Percentiles rank a stretch among this genome's conserved stretches.
Conservation (phyloP, 305 asterid species). For the Solanum hybrid region DNA sequence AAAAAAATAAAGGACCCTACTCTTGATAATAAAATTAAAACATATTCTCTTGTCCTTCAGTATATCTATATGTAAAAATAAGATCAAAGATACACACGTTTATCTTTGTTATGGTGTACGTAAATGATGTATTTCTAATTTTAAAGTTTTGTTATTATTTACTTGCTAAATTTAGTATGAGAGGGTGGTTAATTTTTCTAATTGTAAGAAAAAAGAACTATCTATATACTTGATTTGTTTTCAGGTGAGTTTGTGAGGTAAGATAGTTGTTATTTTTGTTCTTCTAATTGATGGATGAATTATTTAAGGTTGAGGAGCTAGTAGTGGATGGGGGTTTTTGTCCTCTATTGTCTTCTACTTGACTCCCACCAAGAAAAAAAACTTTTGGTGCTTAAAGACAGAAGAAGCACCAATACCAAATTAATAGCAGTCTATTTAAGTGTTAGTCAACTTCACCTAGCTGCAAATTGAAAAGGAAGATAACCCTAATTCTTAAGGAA, state of each 20-base stretch:
- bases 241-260: neutral
- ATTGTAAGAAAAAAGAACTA: neutral
- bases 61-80: neutral
- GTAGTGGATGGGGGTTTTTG: neutral
- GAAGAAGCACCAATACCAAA: neutral
- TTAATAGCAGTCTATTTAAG: neutral
- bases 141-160: neutral
- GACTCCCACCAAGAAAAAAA: neutral
- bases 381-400: neutral
- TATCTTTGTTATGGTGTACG: neutral
- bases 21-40: neutral
- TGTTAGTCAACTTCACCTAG: neutral
- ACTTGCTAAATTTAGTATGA: neutral
- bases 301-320: neutral
- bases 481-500: neutral
- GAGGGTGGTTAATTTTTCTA: neutral
- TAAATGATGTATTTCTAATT: neutral
- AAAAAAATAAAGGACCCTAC: neutral
- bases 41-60: neutral
- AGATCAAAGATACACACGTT: neutral
- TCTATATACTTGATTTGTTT: neutral
- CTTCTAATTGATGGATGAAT: neutral
- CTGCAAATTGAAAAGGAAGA: neutral
- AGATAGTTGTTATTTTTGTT: neutral
- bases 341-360: neutral